These are phyloP conservation scores for Choiromyces venosus DNA, from an alignment of 495 filamentous ascomycete species.

Conservation along the genomic window DNA sequence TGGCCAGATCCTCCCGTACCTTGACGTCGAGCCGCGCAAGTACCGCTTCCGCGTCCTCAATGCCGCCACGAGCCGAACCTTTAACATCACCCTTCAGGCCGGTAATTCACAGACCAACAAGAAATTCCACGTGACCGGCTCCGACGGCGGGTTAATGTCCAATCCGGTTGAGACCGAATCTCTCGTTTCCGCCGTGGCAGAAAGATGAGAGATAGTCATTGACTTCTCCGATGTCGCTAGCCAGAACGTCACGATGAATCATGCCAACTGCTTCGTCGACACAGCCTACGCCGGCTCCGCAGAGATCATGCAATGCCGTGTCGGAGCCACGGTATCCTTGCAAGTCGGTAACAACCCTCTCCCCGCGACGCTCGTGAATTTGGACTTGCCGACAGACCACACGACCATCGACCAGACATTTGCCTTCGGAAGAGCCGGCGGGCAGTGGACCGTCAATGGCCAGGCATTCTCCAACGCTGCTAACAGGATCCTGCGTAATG, in stretches of 20 bases:
- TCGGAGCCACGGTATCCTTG: slow-evolving; percentile 44
- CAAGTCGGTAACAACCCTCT: slow-evolving; percentile 27
- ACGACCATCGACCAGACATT: slow-evolving; percentile 47
- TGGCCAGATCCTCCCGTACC: slow-evolving; percentile 53
- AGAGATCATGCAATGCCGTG: slow-evolving; percentile 54
- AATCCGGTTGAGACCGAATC: slow-evolving; percentile 43
- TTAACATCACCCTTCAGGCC: slow-evolving; percentile 49
- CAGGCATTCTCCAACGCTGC: slow-evolving; percentile 49
- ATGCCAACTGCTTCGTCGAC: slow-evolving; percentile 46
- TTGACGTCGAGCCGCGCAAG: slow-evolving; percentile 54
- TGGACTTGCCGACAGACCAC: slow-evolving; percentile 28
- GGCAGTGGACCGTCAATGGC: slow-evolving; percentile 51
- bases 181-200: slow-evolving; percentile 51
- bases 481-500: slow-evolving; percentile 51
- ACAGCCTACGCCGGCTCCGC: slow-evolving; percentile 49
- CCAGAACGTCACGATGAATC: slow-evolving; percentile 51
- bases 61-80: slow-evolving; percentile 50
- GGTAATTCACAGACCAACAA: slow-evolving; percentile 38
- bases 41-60: slow-evolving; percentile 56
- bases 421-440: slow-evolving; percentile 45
- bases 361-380: slow-evolving; percentile 21
- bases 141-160: slow-evolving; percentile 51
- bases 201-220: slow-evolving; percentile 56
- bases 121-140: slow-evolving; percentile 50
- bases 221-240: slow-evolving; percentile 50